Percentiles rank a stretch among this genome's conserved stretches.
These are phyloP conservation scores for Debaryomycetaceae sp. DNA, from an alignment of 1,139 yeast species.

Conservation along the genomic window DNA sequence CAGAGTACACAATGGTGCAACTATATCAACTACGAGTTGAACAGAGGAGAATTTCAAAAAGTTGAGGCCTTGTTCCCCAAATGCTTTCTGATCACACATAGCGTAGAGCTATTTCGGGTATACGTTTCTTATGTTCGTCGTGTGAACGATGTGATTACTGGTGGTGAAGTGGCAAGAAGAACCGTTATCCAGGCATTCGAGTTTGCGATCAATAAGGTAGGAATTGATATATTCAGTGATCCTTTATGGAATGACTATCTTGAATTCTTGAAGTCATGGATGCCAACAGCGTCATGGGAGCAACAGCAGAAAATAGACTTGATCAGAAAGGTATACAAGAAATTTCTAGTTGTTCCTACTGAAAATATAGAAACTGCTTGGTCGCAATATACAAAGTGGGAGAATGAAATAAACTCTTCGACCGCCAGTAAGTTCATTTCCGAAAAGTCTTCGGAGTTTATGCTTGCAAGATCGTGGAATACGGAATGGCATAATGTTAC, in stretches of 20 bases:
- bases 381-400: conserved; percentile 81
- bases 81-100: conserved; percentile 56
- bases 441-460: conserved; percentile 81
- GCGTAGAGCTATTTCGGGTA: conserved; percentile 66
- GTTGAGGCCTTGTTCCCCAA: conserved; percentile 65
- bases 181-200: conserved; percentile 80
- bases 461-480: conserved; percentile 81
- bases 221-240: conserved; percentile 71
- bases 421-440: conserved; percentile 85
- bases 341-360: conserved; percentile 68
- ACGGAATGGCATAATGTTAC: conserved; percentile 66
- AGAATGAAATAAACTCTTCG: conserved; percentile 66
- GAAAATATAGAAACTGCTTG: conserved; percentile 73
- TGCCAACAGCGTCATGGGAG: conserved; percentile 81
- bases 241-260: conserved; percentile 80
- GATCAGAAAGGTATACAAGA: conserved; percentile 70
- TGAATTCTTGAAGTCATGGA: conserved; percentile 75
- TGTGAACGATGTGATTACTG: conserved; percentile 73
- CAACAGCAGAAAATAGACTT: conserved; percentile 78
- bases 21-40: conserved; percentile 67
- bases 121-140: conserved; percentile 80
- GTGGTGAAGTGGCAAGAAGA: conserved; percentile 80
- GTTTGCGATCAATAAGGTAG: conserved; percentile 74
- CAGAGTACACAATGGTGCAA: conserved; percentile 68
- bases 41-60: conserved; percentile 62